A percentile compares a stretch with the other conserved stretches of the same genome.
These are phyloP conservation scores for Neophaeococcomyces aloes DNA, from an alignment of 2,329 filamentous ascomycete species.

Conservation along the genomic window DNA sequence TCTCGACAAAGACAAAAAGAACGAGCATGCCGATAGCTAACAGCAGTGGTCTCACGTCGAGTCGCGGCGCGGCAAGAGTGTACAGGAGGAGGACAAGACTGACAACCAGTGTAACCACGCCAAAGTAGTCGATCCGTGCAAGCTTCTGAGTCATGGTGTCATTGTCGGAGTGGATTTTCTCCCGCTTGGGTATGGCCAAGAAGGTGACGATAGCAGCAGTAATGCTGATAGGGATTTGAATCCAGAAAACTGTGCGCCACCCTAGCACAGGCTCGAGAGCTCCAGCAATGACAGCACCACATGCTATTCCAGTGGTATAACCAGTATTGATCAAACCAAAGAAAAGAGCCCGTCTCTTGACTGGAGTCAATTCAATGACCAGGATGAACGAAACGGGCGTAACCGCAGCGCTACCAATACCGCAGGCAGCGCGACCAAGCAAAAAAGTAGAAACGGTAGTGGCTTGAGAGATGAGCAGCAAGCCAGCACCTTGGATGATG, in stretches of 20 bases:
- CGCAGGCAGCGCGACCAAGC: constrained; percentile 56
- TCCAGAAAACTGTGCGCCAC: constrained; percentile 65
- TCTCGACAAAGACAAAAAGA: constrained; percentile 51
- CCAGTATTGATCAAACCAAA: constrained; percentile 64
- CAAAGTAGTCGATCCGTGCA: constrained; percentile 61
- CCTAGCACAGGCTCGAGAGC: constrained; percentile 53
- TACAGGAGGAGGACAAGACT: constrained; percentile 64
- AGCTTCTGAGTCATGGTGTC: constrained; percentile 45
- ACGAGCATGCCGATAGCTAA: constrained; percentile 51
- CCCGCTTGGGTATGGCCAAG: constrained; percentile 50
- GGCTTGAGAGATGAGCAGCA: constrained; percentile 54
- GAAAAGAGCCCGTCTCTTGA: constrained; percentile 58
- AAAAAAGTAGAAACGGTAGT: constrained; percentile 53
- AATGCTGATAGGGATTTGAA: constrained; percentile 56
- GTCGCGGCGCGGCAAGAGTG: constrained; percentile 53
- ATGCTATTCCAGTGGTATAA: constrained; percentile 59
- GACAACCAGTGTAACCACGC: constrained; percentile 53
- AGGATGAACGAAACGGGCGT: constrained; percentile 65
- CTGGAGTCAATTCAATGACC: constrained; percentile 60
- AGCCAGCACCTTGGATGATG: constrained; percentile 49
- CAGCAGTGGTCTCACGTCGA: constrained; percentile 50
- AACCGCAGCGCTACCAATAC: constrained; percentile 59
- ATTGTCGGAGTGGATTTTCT: constrained; percentile 23
- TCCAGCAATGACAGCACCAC: constrained; percentile 61
- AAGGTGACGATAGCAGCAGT: constrained; percentile 53